Conservation (phyloP, 2,329 filamentous ascomycete species). For the Ilyonectria sp. region DNA sequence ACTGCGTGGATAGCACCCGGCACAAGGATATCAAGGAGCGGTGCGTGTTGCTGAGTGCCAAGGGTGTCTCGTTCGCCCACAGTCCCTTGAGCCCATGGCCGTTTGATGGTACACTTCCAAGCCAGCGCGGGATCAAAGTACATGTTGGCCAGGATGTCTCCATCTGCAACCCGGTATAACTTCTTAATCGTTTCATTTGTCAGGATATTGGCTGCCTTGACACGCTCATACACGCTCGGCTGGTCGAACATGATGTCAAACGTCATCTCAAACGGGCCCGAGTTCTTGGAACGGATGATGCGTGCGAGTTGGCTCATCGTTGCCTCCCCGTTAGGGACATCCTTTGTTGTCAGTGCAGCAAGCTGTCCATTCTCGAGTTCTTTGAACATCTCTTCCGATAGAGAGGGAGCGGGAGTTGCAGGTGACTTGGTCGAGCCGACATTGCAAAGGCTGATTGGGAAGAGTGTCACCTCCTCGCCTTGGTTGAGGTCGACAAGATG, state of each 20-base stretch:
- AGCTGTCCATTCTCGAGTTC: too few relatives aligned
- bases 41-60: conserved; percentile 57
- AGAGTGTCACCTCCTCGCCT: too few relatives aligned
- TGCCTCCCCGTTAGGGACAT: conserved; percentile 36
- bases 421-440: too few relatives aligned
- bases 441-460: too few relatives aligned
- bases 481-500: too few relatives aligned
- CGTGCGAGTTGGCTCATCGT: conserved; percentile 49
- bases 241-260: conserved; percentile 66
- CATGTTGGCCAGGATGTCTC: conserved; percentile 52
- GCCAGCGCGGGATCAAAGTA: conserved; percentile 61
- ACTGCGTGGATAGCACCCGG: neutral
- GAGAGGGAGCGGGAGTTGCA: too few relatives aligned
- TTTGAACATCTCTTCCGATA: too few relatives aligned
- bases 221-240: conserved; percentile 50
- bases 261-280: conserved; percentile 65
- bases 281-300: conserved; percentile 47
- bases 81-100: conserved; percentile 54
- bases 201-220: conserved; percentile 56
- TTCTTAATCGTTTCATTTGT: conserved; percentile 52
- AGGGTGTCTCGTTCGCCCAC: conserved; percentile 56
- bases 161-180: conserved; percentile 49
- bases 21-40: conserved; percentile 49
- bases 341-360: conserved; percentile 5
- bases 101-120: conserved; percentile 61